phyloP scores from a whole-genome alignment of 345 rosid species.

The Salix suchowensis region DNA sequence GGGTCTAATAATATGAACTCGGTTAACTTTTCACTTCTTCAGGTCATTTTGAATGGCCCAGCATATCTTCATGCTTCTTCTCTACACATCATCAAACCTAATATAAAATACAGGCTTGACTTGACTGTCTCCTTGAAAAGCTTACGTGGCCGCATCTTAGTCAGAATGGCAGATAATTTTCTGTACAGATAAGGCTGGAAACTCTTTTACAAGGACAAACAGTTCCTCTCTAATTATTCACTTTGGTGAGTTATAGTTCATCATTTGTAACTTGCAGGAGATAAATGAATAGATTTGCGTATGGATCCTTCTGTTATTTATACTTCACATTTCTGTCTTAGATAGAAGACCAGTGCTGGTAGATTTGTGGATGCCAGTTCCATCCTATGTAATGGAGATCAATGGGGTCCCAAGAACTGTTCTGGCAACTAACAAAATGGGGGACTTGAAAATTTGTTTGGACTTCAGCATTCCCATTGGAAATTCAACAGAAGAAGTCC shows the following conservation, averaged over 20 bases:
- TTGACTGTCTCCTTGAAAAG: constrained; percentile 18
- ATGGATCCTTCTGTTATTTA: constrained; percentile 6
- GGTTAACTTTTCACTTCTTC: constrained; percentile 1
- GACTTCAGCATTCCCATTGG: constrained; percentile 44
- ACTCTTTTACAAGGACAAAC: constrained; percentile 40
- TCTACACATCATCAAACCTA: constrained; percentile 22
- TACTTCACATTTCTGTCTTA: constrained; percentile 16
- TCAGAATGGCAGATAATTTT: constrained; percentile 35
- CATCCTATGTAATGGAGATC: constrained; percentile 39
- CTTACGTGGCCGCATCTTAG: constrained; percentile 29
- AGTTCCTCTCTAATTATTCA: constrained; percentile 32
- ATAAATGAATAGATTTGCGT: neutral
- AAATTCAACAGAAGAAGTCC: constrained; percentile 46
- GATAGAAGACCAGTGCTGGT: constrained; percentile 49
- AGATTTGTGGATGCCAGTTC: constrained; percentile 47
- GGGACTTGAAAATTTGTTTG: constrained; percentile 38
- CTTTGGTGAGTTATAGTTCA: constrained; percentile 34
- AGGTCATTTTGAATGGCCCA: constrained; percentile 42
- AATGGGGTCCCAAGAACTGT: constrained; percentile 45
- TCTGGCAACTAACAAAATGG: constrained; percentile 35
- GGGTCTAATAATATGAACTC: neutral
- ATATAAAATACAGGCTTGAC: constrained; percentile 31
- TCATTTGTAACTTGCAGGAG: neutral
- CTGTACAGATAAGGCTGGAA: constrained; percentile 48
- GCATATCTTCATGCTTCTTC: constrained; percentile 35